Evolutionary conservation across 805 yeast species (phyloP).

Genomic region (Candida fluviatilis): DNA sequence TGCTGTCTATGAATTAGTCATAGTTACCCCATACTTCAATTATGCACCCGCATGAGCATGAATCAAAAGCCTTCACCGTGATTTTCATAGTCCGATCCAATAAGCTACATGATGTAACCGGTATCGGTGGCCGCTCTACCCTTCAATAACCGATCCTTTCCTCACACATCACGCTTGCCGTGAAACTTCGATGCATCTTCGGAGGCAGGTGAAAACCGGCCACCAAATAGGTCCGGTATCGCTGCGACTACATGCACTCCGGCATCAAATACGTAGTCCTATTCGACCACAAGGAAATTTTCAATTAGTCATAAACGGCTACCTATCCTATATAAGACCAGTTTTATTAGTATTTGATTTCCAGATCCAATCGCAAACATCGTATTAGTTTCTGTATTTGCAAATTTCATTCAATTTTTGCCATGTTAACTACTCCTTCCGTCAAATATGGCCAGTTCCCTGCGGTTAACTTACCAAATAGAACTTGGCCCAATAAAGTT

Average conservation of each 20-base stretch:
- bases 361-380: neutral
- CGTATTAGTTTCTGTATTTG: too few relatives aligned
- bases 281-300: neutral
- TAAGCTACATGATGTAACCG: too few relatives aligned
- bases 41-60: too few relatives aligned
- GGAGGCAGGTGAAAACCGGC: neutral
- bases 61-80: too few relatives aligned
- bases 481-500: conserved; percentile 66
- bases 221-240: neutral
- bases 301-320: neutral
- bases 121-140: too few relatives aligned
- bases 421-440: conserved; percentile 56
- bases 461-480: conserved; percentile 51
- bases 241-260: neutral
- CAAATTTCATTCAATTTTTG: conserved; percentile 10
- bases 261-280: neutral
- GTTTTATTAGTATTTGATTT: neutral
- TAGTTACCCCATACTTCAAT: too few relatives aligned
- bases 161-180: too few relatives aligned
- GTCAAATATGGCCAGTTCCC: conserved; percentile 57
- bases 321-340: neutral
- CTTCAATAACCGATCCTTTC: neutral
- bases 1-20: too few relatives aligned
- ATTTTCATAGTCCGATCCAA: too few relatives aligned
- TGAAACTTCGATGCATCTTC: too few relatives aligned